These are phyloP conservation scores for Paramecium octaurelia DNA, from an alignment of 73 alveolate genomes.

Conservation along the genomic window DNA sequence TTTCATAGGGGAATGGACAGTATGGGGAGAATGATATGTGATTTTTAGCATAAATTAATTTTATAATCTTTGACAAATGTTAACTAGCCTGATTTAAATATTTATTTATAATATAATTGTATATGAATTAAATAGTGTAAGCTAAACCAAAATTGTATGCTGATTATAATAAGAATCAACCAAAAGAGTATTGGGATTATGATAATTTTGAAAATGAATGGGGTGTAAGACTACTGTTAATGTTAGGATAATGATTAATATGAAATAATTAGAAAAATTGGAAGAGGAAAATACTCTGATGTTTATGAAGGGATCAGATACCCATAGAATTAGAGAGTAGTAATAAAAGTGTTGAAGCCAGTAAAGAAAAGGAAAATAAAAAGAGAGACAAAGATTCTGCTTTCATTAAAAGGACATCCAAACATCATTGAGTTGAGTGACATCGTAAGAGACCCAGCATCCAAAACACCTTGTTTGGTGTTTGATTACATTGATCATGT, in stretches of 20 bases:
- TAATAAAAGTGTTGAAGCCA: constrained; percentile 94
- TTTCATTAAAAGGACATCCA: constrained; percentile 80
- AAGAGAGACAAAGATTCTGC: constrained; percentile 87
- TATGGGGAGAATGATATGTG: no score
- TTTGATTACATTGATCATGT: constrained; percentile 72
- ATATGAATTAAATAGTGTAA: constrained; percentile 7
- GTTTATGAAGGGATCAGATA: constrained; percentile 94
- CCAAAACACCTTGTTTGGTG: constrained; percentile 82
- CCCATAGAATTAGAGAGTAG: constrained; percentile 68
- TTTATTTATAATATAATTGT: not conserved
- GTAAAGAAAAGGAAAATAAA: constrained; percentile 94
- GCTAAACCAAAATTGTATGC: constrained; percentile 67
- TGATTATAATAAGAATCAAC: constrained; percentile 59
- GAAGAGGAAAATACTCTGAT: constrained; percentile 97
- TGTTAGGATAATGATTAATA: constrained; percentile 82
- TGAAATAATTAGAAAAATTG: constrained; percentile 90
- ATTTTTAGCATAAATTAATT: no score
- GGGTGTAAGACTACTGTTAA: constrained; percentile 54
- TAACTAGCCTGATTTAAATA: not conserved
- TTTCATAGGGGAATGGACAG: no score
- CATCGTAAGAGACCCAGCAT: constrained; percentile 82
- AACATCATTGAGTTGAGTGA: constrained; percentile 76
- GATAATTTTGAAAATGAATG: constrained; percentile 76
- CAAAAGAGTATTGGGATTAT: constrained; percentile 82
- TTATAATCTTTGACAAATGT: not conserved